phyloP scores from a whole-genome alignment of 139 green algal genomes.

The Eudorina sp. region DNA sequence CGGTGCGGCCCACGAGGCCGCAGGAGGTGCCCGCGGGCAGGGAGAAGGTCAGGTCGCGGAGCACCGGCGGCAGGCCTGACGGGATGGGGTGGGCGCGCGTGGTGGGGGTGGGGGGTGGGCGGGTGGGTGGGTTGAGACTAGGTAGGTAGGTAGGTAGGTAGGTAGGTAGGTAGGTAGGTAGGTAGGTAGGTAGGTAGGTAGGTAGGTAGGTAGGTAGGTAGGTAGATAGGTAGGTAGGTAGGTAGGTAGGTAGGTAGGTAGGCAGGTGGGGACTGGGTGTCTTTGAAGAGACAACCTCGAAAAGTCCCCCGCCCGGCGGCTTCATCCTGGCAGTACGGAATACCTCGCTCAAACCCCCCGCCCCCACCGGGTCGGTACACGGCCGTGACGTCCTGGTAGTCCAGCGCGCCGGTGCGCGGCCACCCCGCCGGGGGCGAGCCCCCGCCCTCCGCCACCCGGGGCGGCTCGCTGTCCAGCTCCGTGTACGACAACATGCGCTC shows the following conservation, averaged over 20 bases:
- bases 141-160: too few species aligned
- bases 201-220: too few species aligned
- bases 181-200: too few species aligned
- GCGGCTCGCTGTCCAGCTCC: constrained; percentile 75
- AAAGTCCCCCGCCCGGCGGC: too few species aligned
- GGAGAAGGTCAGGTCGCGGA: constrained; percentile 80
- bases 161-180: too few species aligned
- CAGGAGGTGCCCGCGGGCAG: constrained; percentile 64
- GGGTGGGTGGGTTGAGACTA: too few species aligned
- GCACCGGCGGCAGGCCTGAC: constrained; percentile 76
- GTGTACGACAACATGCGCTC: constrained; percentile 91
- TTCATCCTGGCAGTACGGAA: too few species aligned
- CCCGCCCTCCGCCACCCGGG: constrained; percentile 61
- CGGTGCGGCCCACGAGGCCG: constrained; percentile 85
- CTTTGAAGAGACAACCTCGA: too few species aligned
- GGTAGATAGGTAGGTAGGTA: too few species aligned
- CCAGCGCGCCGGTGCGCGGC: constrained; percentile 71
- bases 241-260: too few species aligned
- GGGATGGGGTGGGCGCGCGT: not conserved
- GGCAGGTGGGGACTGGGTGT: too few species aligned
- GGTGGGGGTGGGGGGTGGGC: not conserved
- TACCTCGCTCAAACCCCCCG: not conserved
- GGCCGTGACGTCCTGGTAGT: constrained; percentile 66
- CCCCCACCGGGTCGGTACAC: constrained; percentile 26
- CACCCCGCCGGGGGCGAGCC: constrained; percentile 67